Evolutionary conservation across 768 basidiomycete genomes (phyloP).

Genomic region (Leccinum pellstonianum): DNA sequence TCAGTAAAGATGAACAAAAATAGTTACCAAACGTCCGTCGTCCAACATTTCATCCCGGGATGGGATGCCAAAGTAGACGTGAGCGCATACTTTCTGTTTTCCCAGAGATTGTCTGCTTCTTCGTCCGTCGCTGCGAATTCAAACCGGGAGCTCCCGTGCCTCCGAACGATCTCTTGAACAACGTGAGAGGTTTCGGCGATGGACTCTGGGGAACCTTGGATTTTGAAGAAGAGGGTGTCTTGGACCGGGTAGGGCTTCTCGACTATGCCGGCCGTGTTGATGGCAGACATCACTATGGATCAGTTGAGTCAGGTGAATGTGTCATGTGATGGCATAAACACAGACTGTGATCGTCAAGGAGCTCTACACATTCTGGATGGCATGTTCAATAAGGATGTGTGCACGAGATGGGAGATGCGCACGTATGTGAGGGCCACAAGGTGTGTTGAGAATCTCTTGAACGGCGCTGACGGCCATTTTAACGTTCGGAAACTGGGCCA

Average conservation of each 20-base stretch:
- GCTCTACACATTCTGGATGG: conserved; percentile 76
- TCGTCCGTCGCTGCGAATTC: conserved; percentile 71
- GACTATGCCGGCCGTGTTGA: conserved; percentile 64
- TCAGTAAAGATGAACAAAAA: not conserved
- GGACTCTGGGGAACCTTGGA: conserved; percentile 70
- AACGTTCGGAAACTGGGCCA: conserved; percentile 84
- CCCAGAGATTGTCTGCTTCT: conserved; percentile 78
- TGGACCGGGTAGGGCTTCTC: conserved; percentile 61
- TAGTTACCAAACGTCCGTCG: conserved; percentile 84
- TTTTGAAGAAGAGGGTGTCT: conserved; percentile 89
- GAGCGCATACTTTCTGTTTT: conserved; percentile 82
- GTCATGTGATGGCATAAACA: not conserved
- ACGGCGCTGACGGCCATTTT: conserved; percentile 77
- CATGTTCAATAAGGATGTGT: not conserved
- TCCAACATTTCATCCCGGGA: conserved; percentile 72
- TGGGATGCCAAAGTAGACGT: conserved; percentile 64
- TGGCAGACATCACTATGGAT: conserved; percentile 68
- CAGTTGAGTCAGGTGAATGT: not conserved
- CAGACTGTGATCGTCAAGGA: conserved; percentile 75
- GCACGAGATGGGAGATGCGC: conserved; percentile 24
- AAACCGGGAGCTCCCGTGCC: conserved; percentile 67
- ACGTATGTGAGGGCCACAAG: conserved; percentile 75
- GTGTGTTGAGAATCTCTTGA: conserved; percentile 70
- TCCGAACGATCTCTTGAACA: conserved; percentile 60
- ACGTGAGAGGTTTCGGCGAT: conserved; percentile 57